Conservation (phyloP, 2,329 filamentous ascomycete species). For the Curvularia verruculosa region DNA sequence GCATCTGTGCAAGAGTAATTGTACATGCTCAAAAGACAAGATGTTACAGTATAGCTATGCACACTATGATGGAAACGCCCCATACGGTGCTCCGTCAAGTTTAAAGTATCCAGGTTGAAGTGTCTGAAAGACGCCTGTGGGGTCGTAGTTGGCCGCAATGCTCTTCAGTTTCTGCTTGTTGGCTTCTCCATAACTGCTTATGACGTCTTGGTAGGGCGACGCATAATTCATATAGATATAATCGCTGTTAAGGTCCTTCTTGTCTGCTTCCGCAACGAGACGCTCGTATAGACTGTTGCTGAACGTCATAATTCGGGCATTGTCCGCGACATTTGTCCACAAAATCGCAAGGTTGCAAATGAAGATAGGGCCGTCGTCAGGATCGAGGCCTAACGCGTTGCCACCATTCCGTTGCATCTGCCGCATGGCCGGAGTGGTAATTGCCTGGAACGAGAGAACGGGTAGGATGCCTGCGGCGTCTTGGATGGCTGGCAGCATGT, state of each 20-base stretch:
- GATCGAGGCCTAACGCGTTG: constrained; percentile 39
- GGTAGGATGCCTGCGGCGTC: constrained; percentile 32
- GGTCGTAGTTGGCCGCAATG: constrained; percentile 26
- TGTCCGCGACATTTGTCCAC: constrained; percentile 34
- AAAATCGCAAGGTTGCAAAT: constrained; percentile 28
- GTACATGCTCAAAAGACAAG: neutral
- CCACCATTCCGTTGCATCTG: constrained; percentile 39
- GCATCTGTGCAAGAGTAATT: neutral
- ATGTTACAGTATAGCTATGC: neutral
- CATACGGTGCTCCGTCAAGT: constrained; percentile 28
- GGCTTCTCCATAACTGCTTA: constrained; percentile 50
- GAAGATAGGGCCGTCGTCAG: constrained; percentile 28
- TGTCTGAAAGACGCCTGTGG: constrained; percentile 26
- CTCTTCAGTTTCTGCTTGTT: constrained; percentile 39
- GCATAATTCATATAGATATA: constrained; percentile 58
- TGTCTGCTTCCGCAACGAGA: constrained; percentile 18
- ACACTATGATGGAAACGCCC: constrained; percentile 9
- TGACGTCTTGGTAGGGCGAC: constrained; percentile 50
- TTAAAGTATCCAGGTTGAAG: constrained; percentile 33
- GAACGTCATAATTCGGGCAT: constrained; percentile 29
- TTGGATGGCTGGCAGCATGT: constrained; percentile 27
- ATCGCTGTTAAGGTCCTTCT: constrained; percentile 19
- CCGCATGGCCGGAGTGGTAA: constrained; percentile 30
- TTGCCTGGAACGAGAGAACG: constrained; percentile 35
- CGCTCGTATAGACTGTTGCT: constrained; percentile 27